Conservation (phyloP, 495 filamentous ascomycete genomes). For the Trichoderma orchidacearum region DNA sequence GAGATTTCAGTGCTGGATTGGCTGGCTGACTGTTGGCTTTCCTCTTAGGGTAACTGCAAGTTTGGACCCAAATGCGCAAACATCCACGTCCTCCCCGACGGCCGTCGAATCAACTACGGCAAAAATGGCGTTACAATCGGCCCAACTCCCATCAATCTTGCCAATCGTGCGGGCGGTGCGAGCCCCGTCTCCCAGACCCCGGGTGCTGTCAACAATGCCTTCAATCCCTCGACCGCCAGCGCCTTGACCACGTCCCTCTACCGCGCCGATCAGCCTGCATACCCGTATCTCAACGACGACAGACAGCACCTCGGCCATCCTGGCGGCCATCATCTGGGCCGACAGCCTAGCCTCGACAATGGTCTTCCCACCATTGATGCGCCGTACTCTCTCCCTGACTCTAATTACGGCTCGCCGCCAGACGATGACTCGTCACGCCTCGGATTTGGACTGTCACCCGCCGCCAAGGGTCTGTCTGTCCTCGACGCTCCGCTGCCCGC, state of each 20-base stretch:
- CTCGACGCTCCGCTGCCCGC: constrained; percentile 88
- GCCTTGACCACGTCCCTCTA: constrained; percentile 76
- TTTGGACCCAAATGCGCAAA: constrained; percentile 96
- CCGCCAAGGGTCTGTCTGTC: constrained; percentile 56
- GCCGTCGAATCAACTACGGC: constrained; percentile 70
- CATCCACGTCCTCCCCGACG: constrained; percentile 88
- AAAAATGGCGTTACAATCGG: constrained; percentile 39
- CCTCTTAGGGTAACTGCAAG: constrained; percentile 84
- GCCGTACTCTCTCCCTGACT: constrained; percentile 60
- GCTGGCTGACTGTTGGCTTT: constrained; percentile 2
- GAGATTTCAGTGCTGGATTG: background rate
- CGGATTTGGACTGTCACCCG: constrained; percentile 64
- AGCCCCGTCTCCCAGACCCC: constrained; percentile 27
- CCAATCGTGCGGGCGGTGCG: constrained; percentile 48
- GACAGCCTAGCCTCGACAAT: constrained; percentile 33
- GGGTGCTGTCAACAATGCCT: constrained; percentile 9
- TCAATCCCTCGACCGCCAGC: constrained; percentile 40
- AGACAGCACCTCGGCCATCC: constrained; percentile 17
- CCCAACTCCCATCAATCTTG: constrained; percentile 41
- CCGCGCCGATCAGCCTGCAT: constrained; percentile 45
- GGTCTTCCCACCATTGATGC: constrained; percentile 66
- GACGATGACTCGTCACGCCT: constrained; percentile 48
- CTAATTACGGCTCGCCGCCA: constrained; percentile 77
- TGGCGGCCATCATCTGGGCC: constrained; percentile 19
- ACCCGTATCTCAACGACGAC: constrained; percentile 27